Conservation (phyloP, 2,329 filamentous ascomycete species). For the Ceratocystis papillata region DNA sequence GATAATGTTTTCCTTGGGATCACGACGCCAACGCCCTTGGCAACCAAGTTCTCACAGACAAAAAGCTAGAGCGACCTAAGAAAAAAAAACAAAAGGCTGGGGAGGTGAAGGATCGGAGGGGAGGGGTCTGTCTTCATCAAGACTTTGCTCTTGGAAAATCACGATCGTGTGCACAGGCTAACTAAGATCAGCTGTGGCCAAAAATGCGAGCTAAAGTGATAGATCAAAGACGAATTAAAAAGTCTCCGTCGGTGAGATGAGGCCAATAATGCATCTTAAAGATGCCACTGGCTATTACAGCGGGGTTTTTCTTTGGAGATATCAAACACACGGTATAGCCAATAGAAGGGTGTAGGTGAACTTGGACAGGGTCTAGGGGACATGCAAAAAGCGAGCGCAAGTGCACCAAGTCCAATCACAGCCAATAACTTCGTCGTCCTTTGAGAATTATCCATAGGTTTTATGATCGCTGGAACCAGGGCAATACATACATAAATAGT, state of each 20-base stretch:
- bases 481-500: no score
- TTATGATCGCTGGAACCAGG: no score
- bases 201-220: not conserved
- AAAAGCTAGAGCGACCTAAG: not conserved
- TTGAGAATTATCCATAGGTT: no score
- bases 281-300: no score
- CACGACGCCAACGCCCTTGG: slow-evolving; percentile 4
- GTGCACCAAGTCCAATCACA: no score
- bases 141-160: not conserved
- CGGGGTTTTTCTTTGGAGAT: no score
- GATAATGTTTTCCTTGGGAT: slow-evolving; percentile 12
- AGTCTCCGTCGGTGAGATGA: not conserved
- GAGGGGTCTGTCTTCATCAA: not conserved
- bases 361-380: no score
- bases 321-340: no score
- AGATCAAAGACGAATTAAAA: not conserved
- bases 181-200: slow-evolving; percentile 2
- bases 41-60: slow-evolving; percentile 3
- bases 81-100: slow-evolving; percentile 10
- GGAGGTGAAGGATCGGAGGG: not conserved
- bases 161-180: slow-evolving; percentile 9
- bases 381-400: no score
- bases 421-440: no score
- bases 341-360: no score
- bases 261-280: no score